phyloP scores from a whole-genome alignment of 2,329 filamentous ascomycete genomes.

The Cladosporium sp. region DNA sequence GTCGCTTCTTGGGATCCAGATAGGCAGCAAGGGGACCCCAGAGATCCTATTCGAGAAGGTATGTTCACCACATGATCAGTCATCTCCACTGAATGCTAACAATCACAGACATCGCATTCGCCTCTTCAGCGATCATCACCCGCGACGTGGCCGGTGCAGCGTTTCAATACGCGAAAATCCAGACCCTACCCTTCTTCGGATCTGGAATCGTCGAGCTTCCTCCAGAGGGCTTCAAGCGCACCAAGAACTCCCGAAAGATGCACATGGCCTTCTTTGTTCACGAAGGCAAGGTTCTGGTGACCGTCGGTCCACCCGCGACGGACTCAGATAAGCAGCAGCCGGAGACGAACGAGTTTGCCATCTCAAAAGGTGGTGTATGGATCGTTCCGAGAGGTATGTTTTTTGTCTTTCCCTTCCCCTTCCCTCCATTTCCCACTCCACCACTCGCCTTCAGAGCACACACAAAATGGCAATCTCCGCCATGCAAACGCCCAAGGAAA shows the following conservation, averaged over 20 bases:
- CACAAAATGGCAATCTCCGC: background rate
- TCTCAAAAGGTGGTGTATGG: conserved; percentile 84
- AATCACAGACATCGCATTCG: conserved; percentile 55
- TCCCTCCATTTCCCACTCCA: background rate
- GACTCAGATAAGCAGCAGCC: background rate
- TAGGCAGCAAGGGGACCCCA: conserved; percentile 25
- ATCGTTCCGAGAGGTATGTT: conserved; percentile 88
- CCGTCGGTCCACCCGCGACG: conserved; percentile 46
- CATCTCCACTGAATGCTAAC: background rate
- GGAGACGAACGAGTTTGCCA: conserved; percentile 69
- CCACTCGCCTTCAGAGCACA: too few relatives aligned
- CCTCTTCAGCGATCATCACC: conserved; percentile 53
- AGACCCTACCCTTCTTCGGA: conserved; percentile 80
- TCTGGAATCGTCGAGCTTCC: conserved; percentile 87
- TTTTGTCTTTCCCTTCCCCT: conserved; percentile 15
- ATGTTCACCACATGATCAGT: background rate
- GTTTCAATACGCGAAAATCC: conserved; percentile 86
- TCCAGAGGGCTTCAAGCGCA: conserved; percentile 74
- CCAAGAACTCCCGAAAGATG: conserved; percentile 93
- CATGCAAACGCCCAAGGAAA: background rate
- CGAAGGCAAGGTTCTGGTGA: conserved; percentile 75
- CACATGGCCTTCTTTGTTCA: conserved; percentile 96
- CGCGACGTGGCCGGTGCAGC: conserved; percentile 59
- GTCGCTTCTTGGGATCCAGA: conserved; percentile 53
- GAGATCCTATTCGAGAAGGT: conserved; percentile 41